These are phyloP conservation scores for Carex littledalei DNA, from an alignment of 176 grass and related monocot species.

Conservation along the genomic window DNA sequence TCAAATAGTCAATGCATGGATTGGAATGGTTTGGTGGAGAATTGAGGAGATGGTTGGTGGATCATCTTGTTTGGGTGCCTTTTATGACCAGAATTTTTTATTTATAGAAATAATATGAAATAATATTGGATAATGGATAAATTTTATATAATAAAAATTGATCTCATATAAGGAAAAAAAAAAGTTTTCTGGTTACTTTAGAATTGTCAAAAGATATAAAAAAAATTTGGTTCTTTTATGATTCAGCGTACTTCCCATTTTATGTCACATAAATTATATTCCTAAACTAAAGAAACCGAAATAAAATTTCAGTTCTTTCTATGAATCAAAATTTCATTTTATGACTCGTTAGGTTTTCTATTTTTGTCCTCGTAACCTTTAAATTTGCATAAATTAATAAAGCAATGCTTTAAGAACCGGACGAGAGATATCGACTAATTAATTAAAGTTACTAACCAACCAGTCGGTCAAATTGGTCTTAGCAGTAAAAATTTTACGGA, in stretches of 20 bases:
- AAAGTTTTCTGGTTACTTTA: no score
- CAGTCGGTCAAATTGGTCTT: not conserved
- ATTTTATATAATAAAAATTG: no score
- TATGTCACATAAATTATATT: no score
- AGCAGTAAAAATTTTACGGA: no score
- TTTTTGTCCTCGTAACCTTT: not conserved
- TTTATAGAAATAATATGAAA: no score
- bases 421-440: not conserved
- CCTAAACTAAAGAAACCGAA: no score
- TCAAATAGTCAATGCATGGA: not conserved
- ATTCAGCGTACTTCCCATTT: no score
- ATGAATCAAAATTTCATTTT: not conserved
- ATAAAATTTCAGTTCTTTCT: no score
- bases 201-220: no score
- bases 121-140: no score
- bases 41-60: constrained; percentile 34
- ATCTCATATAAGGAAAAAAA: no score
- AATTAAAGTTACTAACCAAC: not conserved
- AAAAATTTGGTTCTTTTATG: no score
- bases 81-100: not conserved
- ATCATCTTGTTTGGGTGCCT: not conserved
- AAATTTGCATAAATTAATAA: not conserved
- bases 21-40: constrained; percentile 38
- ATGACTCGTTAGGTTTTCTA: not conserved
- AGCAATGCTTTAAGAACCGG: not conserved